phyloP scores from a whole-genome alignment of 257 asterid genomes.

The Solanum arcanum region DNA sequence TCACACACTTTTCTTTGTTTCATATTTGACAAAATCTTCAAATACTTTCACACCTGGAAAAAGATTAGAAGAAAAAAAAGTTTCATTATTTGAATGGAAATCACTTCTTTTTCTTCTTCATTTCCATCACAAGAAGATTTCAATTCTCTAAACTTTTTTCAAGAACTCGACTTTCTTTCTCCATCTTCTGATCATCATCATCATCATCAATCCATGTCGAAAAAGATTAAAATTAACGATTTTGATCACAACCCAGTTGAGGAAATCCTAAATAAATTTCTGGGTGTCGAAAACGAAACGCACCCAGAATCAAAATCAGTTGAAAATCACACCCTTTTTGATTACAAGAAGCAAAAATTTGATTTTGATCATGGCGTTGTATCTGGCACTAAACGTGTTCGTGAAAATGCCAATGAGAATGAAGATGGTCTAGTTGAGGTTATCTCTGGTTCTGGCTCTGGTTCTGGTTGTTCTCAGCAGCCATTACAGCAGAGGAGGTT shows the following conservation, averaged over 20 bases:
- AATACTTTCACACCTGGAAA: constrained; percentile 5
- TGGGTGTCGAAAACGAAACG: neutral
- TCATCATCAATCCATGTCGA: neutral
- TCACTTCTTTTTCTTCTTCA: constrained; percentile 23
- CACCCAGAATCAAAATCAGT: neutral
- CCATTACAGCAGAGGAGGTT: constrained; percentile 31
- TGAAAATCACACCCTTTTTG: neutral
- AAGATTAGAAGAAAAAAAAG: no score
- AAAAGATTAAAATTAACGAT: neutral
- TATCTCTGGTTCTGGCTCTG: neutral
- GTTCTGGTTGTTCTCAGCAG: neutral
- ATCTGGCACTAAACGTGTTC: neutral
- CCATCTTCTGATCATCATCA: neutral
- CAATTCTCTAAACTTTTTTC: constrained; percentile 7
- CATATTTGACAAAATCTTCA: neutral
- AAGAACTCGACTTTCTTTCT: neutral
- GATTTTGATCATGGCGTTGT: neutral
- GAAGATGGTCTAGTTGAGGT: neutral
- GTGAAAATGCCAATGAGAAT: neutral
- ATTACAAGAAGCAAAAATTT: neutral
- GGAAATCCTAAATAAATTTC: constrained; percentile 9
- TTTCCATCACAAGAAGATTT: constrained; percentile 22
- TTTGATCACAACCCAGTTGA: constrained; percentile 3
- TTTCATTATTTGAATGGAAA: constrained; percentile 27
- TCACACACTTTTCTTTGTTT: neutral